Percentiles rank a stretch among this genome's conserved stretches.
These are phyloP conservation scores for Vitis hybrid DNA, from an alignment of 177 flowering plant genomes.

Conservation along the genomic window DNA sequence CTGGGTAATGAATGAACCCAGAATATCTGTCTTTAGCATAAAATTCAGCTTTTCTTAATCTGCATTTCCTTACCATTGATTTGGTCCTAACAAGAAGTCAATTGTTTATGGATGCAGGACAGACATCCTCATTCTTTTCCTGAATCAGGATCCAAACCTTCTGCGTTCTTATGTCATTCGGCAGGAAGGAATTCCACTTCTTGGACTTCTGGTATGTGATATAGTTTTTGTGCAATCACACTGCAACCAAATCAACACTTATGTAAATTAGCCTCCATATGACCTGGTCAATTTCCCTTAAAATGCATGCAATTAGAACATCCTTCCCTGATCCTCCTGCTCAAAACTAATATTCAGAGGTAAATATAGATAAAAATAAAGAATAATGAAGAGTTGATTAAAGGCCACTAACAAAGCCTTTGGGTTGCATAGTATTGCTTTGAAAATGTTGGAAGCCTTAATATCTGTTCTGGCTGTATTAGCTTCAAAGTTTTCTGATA, in stretches of 20 bases:
- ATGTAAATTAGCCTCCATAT: background rate
- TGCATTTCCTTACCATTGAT: background rate
- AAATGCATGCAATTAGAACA: too few relatives aligned
- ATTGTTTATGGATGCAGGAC: constrained; percentile 80
- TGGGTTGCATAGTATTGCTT: too few relatives aligned
- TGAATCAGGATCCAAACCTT: constrained; percentile 91
- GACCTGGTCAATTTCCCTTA: too few relatives aligned
- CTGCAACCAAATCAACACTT: background rate
- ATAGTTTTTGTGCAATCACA: background rate
- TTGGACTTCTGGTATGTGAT: constrained; percentile 84
- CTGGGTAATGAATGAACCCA: constrained; percentile 58
- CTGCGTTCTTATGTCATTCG: constrained; percentile 72
- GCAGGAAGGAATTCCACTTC: constrained; percentile 72
- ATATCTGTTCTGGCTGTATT: too few relatives aligned
- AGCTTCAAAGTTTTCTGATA: too few relatives aligned
- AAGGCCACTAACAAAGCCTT: too few relatives aligned
- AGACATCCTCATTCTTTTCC: constrained; percentile 90
- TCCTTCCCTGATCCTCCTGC: too few relatives aligned
- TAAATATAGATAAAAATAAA: too few relatives aligned
- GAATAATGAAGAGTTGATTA: too few relatives aligned
- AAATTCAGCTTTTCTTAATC: background rate
- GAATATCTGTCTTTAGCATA: background rate
- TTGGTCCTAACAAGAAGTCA: constrained; percentile 10
- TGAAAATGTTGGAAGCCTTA: too few relatives aligned
- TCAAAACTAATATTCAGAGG: too few relatives aligned